phyloP scores from a whole-genome alignment of 2,329 filamentous ascomycete species.

The Emergomyces pasteurianus region DNA sequence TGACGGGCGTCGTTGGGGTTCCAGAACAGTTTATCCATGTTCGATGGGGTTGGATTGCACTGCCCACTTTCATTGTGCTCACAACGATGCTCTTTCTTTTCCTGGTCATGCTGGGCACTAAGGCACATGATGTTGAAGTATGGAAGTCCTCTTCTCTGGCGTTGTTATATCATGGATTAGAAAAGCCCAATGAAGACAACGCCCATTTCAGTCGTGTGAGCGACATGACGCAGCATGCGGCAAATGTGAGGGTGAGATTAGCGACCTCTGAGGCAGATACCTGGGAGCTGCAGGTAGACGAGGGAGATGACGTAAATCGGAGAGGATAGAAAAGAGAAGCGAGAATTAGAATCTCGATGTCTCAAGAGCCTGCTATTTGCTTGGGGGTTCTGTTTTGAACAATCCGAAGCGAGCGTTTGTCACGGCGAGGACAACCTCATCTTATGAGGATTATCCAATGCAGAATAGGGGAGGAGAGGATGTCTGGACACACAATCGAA shows the following conservation, averaged over 20 bases:
- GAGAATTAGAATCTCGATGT: neutral
- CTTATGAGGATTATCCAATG: neutral
- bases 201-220: neutral
- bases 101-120: neutral
- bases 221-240: neutral
- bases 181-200: neutral
- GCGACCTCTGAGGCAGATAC: neutral
- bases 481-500: neutral
- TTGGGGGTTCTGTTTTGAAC: neutral
- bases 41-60: neutral
- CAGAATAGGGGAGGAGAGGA: neutral
- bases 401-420: too few species aligned
- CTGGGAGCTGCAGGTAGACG: neutral
- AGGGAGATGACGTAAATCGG: neutral
- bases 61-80: neutral
- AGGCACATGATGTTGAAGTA: neutral
- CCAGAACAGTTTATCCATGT: neutral
- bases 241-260: neutral
- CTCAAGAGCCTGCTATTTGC: neutral
- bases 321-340: neutral
- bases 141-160: neutral
- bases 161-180: neutral
- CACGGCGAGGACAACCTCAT: neutral
- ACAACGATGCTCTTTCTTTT: neutral
- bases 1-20: neutral